Percentiles rank a stretch among this genome's conserved stretches.
These are phyloP conservation scores for Colletotrichum navitas DNA, from an alignment of 2,329 filamentous ascomycete genomes.

Conservation along the genomic window DNA sequence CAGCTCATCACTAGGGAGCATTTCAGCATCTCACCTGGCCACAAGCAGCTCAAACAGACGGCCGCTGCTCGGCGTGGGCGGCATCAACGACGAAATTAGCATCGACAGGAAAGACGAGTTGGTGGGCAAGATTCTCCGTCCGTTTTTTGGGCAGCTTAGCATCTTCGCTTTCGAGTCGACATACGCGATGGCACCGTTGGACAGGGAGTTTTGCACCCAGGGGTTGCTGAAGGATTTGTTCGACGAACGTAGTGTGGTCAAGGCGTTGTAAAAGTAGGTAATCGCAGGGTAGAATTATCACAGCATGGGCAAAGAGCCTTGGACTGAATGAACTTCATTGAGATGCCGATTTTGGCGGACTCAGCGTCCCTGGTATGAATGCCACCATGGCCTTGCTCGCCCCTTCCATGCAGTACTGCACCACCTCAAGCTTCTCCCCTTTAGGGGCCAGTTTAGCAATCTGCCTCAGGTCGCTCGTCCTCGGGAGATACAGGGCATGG, in stretches of 20 bases:
- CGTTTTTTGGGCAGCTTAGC: conserved; percentile 92
- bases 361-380: conserved; percentile 62
- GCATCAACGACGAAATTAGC: conserved; percentile 67
- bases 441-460: conserved; percentile 70
- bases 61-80: conserved; percentile 64
- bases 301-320: neutral
- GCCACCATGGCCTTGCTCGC: conserved; percentile 86
- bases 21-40: conserved; percentile 54
- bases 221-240: conserved; percentile 81
- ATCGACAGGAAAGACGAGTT: conserved; percentile 76
- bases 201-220: conserved; percentile 73
- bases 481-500: conserved; percentile 84
- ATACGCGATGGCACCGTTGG: conserved; percentile 83
- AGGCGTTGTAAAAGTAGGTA: conserved; percentile 59
- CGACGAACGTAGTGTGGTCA: conserved; percentile 79
- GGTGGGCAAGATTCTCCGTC: conserved; percentile 81
- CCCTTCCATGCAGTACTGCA: conserved; percentile 92
- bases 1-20: conserved; percentile 52
- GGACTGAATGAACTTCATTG: conserved; percentile 9
- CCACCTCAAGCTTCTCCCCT: conserved; percentile 74
- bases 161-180: conserved; percentile 94
- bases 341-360: conserved; percentile 1
- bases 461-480: conserved; percentile 86
- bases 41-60: conserved; percentile 55
- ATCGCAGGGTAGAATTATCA: conserved; percentile 4